Evolutionary conservation across 768 basidiomycete species (phyloP).

Genomic region (Lentinula detonsa): DNA sequence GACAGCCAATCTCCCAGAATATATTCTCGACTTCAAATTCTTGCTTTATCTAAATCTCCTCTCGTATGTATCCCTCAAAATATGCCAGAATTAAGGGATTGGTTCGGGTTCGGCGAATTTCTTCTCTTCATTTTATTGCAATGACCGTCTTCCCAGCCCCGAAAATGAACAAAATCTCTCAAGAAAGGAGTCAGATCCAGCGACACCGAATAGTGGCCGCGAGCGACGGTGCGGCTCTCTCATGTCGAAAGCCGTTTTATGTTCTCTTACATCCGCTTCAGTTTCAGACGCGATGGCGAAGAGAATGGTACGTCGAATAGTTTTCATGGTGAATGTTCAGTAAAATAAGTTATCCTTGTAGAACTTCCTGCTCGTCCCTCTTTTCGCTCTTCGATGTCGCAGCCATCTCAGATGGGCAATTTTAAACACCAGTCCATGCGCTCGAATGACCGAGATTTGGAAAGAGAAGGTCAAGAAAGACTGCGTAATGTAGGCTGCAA

Average conservation of each 20-base stretch:
- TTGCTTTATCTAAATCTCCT: constrained; percentile 68
- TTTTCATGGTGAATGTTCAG: neutral
- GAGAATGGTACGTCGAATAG: constrained; percentile 50
- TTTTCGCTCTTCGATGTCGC: constrained; percentile 67
- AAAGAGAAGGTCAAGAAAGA: constrained; percentile 74
- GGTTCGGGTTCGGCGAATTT: constrained; percentile 73
- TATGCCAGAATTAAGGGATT: constrained; percentile 80
- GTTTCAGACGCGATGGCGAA: constrained; percentile 73
- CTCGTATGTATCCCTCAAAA: constrained; percentile 62
- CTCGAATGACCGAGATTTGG: constrained; percentile 54
- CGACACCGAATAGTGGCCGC: constrained; percentile 44
- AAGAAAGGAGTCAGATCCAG: constrained; percentile 69
- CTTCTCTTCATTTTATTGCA: constrained; percentile 14
- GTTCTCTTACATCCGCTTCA: constrained; percentile 21
- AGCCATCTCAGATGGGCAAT: constrained; percentile 90
- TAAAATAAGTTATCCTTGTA: constrained; percentile 13
- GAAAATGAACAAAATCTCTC: constrained; percentile 60
- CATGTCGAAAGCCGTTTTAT: constrained; percentile 7
- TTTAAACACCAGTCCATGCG: constrained; percentile 86
- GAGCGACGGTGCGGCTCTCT: constrained; percentile 55
- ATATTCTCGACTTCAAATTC: constrained; percentile 67
- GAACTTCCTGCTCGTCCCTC: constrained; percentile 56
- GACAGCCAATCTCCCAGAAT: constrained; percentile 36
- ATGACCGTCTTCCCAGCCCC: constrained; percentile 25
- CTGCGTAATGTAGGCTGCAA: constrained; percentile 63